Evolutionary conservation across 768 basidiomycete species (phyloP).

Genomic region (Lentinula sp.): DNA sequence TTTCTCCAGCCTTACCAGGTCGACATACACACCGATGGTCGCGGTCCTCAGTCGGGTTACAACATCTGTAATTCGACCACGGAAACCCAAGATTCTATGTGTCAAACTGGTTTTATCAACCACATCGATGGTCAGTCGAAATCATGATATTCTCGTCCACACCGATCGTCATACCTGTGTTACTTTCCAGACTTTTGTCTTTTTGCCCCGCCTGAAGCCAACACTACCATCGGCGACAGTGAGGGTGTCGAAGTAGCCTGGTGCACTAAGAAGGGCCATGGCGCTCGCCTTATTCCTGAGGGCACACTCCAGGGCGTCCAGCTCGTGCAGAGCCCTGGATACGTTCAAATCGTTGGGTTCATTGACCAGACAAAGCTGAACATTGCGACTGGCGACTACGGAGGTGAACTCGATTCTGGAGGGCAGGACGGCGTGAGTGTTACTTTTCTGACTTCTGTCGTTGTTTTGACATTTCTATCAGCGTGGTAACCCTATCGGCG

Average conservation of each 20-base stretch:
- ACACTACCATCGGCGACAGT: constrained; percentile 49
- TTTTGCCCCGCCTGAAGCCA: constrained; percentile 43
- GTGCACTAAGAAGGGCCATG: constrained; percentile 60
- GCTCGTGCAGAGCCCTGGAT: constrained; percentile 44
- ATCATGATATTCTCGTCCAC: not conserved
- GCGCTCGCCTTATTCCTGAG: constrained; percentile 56
- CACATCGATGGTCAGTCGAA: constrained; percentile 39
- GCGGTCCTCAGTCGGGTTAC: constrained; percentile 50
- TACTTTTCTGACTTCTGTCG: not conserved
- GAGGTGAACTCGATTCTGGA: constrained; percentile 69
- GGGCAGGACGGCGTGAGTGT: constrained; percentile 46
- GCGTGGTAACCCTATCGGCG: constrained; percentile 57
- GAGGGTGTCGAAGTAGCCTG: constrained; percentile 62
- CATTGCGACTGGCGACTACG: constrained; percentile 41
- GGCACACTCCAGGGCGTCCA: constrained; percentile 56
- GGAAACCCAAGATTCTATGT: constrained; percentile 46
- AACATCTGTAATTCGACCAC: constrained; percentile 67
- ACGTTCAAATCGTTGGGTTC: constrained; percentile 51
- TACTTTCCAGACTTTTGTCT: constrained; percentile 47
- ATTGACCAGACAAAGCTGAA: constrained; percentile 52
- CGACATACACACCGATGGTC: constrained; percentile 22
- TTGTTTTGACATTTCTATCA: constrained; percentile 13
- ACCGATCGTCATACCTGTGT: not conserved
- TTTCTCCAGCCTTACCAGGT: constrained; percentile 40
- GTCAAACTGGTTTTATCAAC: constrained; percentile 61